These are phyloP conservation scores for Taphrina populina DNA, from an alignment of 1,139 yeast genomes.

Conservation along the genomic window DNA sequence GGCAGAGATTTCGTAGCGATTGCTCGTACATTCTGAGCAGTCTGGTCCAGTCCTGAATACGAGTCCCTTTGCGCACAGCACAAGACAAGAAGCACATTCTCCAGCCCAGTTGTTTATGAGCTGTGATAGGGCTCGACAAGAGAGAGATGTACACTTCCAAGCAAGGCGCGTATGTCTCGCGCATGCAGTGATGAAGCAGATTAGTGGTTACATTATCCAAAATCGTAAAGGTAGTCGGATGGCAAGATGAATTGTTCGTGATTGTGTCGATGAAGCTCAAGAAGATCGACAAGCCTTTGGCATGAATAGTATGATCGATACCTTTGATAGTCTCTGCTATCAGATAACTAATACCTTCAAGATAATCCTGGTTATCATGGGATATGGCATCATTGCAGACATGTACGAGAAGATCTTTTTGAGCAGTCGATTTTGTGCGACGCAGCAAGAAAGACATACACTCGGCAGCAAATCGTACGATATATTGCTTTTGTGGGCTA, in stretches of 20 bases:
- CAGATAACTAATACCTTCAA: slow-evolving; percentile 59
- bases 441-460: slow-evolving; percentile 80
- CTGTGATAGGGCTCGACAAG: neutral
- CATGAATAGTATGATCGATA: slow-evolving; percentile 70
- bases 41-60: slow-evolving; percentile 46
- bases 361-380: slow-evolving; percentile 45
- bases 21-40: slow-evolving; percentile 36
- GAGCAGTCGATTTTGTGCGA: slow-evolving; percentile 57
- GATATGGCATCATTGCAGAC: slow-evolving; percentile 49
- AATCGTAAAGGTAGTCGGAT: neutral
- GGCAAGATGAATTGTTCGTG: neutral
- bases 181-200: slow-evolving; percentile 30
- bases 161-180: slow-evolving; percentile 29
- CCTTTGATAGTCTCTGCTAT: slow-evolving; percentile 75
- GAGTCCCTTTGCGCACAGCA: slow-evolving; percentile 45
- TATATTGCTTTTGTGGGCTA: slow-evolving; percentile 57
- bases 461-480: slow-evolving; percentile 84
- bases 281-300: slow-evolving; percentile 43
- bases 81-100: slow-evolving; percentile 19
- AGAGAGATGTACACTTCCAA: slow-evolving; percentile 3
- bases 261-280: slow-evolving; percentile 12
- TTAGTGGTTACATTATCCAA: slow-evolving; percentile 13
- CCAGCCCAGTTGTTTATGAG: slow-evolving; percentile 6
- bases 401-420: slow-evolving; percentile 53
- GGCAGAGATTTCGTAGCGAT: neutral